Base-by-base conservation (phyloP, 1,284 basidiomycete genomes). In the Apiotrichum gracile region DNA sequence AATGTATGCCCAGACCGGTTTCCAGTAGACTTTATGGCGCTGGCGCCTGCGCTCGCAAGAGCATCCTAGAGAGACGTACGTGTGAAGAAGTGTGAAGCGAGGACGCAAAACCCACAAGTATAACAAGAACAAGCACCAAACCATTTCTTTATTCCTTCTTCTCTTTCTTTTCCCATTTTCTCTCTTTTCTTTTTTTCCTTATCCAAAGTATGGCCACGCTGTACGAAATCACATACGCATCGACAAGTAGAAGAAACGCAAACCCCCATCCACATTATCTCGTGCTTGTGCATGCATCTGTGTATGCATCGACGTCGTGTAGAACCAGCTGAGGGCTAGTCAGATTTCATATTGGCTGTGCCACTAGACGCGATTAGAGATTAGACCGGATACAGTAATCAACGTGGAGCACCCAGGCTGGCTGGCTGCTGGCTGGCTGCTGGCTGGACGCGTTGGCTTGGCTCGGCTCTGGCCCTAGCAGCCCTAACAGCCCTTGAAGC, bases 1-100 rank as follows among this genome's bases (percentile, higher is more conserved):
- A 21, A 59, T 59, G 57, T 59, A 59, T 49, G 57, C 54, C 5
- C 54, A 55, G 49, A 42, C 54, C 0, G 57, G 57, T 22, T 58
- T 55, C 47, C 57, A 54, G 52, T 58, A 52, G 40, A 10, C 26
- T 37, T 22, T 8, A 27, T 17, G 35, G 35, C 35, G 47, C 35
- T 17, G 37, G 47, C 47, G 47, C 47, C 47, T 19, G 22, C 33
- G 24, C 45, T 5, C 22, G n/a, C n/a, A n/a, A n/a, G n/a, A n/a
- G n/a, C n/a, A n/a, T n/a, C n/a, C n/a, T n/a, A n/a, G n/a, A n/a
- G n/a, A n/a, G 12, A 31, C 31, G 31, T 10, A 31, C 10, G 31
- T 31, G 31, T 31, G 31, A 31, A 13, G 31, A 31, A 16, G 38
- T 39, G 19, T 12, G 21, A 21, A 38, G 37, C 6, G 37, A 39